Base-by-base conservation (phyloP, 2,329 filamentous ascomycete species). In the Fusarium paranaense region DNA sequence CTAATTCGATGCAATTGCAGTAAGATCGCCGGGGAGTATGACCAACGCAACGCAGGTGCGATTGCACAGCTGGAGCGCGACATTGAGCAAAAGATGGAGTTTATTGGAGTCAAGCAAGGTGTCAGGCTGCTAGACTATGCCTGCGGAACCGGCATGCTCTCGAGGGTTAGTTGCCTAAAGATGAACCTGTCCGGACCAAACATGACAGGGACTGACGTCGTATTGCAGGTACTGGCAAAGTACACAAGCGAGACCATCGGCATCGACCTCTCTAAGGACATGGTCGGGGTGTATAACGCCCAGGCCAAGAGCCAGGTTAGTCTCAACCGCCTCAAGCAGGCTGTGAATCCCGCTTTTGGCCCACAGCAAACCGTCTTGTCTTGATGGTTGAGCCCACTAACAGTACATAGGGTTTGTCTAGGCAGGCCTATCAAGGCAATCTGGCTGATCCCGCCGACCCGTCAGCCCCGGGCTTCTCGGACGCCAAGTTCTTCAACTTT, bases 91-190 rank as follows among this genome's bases (percentile, higher is more conserved):
- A 86, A 87, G 35, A 84, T 88, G 7, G 85, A 87, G 62, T 93
- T 93, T 84, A 88, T 94, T 66, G 91, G 90, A 47, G 87, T 90
- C 35, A 75, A 75, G 47, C 62, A 83, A 76, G 77, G 78, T 76
- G 65, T 85, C 90, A 87, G 87, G 54, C 82, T 94, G 22, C 85
- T 95, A 2, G 93, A 95, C 80, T 95, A 95, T 81, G 93, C 93
- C 18, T 95, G 93, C 78, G 93, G 93, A 10, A 91, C 92, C 7
- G 92, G 92, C 3, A 82, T 90, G 64, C 85, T 94, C 71, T 92
- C 92, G 14, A 86, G 88, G 80, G 91, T 93, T 79, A 74, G 86
- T 82, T 22, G 22, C 33, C 62, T 47, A 22, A 18, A 9, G 30
- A 62, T 25, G 33, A 64, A 27, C 52, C 62, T 22, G 16, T 57